Conservation (phyloP, 192 early-diverging fungal species). For the Backusella tuberculispora region DNA sequence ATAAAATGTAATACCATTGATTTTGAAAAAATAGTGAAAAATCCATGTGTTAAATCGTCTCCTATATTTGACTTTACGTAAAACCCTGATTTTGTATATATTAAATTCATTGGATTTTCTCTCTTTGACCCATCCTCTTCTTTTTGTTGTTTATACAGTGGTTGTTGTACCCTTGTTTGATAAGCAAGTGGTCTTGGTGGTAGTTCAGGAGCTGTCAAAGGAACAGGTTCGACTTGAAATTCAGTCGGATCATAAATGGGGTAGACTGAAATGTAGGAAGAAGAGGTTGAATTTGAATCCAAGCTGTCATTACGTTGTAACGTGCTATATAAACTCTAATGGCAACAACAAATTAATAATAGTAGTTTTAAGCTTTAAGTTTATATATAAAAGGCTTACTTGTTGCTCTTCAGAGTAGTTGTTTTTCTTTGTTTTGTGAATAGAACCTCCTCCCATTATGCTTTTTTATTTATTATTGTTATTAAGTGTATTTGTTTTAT, state of each 20-base stretch:
- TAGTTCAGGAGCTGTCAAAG: constrained; percentile 13
- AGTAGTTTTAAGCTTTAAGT: background rate
- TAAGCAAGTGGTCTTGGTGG: constrained; percentile 16
- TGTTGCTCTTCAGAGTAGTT: background rate
- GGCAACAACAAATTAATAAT: background rate
- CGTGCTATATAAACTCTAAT: background rate
- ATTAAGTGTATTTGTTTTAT: background rate
- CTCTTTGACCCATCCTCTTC: background rate
- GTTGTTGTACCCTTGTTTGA: background rate
- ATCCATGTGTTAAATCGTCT: constrained; percentile 23
- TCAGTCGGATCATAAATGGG: constrained; percentile 17
- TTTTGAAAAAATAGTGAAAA: constrained; percentile 23
- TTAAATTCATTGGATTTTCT: constrained; percentile 17
- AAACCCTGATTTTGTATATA: constrained; percentile 36
- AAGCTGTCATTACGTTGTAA: constrained; percentile 1
- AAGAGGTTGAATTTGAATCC: constrained; percentile 1
- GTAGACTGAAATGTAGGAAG: constrained; percentile 11
- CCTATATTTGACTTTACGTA: constrained; percentile 16
- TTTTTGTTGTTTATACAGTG: background rate
- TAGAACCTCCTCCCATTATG: background rate
- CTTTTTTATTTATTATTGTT: background rate
- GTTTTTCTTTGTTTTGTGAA: background rate
- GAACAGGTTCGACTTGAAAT: constrained; percentile 17
- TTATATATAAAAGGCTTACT: background rate
- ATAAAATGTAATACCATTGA: background rate